Evolutionary conservation across 1,284 basidiomycete genomes (phyloP).

Genomic region (Termitomyces sp.): DNA sequence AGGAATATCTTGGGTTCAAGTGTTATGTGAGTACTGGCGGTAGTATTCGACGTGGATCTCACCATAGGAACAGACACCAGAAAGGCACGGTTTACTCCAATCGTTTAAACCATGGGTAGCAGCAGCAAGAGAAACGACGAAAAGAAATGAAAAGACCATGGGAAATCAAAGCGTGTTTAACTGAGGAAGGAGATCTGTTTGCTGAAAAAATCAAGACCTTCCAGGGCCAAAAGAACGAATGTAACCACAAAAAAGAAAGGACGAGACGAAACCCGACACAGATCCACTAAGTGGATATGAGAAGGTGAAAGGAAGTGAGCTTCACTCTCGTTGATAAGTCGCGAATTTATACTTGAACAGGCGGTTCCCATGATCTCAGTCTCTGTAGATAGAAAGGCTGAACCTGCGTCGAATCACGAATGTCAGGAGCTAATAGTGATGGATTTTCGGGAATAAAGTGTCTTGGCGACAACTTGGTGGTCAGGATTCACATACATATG

Average conservation of each 20-base stretch:
- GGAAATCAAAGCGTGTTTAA: not conserved
- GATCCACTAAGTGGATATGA: not conserved
- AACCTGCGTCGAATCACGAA: too few relatives aligned
- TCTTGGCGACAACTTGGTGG: too few relatives aligned
- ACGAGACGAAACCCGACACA: not conserved
- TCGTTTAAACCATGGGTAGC: conserved; percentile 33
- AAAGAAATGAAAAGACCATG: conserved; percentile 19
- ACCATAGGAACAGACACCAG: conserved; percentile 35
- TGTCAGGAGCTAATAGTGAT: too few relatives aligned
- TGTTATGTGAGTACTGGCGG: not conserved
- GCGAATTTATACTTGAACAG: not conserved
- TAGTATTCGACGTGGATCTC: not conserved
- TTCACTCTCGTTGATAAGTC: not conserved
- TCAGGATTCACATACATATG: too few relatives aligned
- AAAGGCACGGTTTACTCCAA: conserved; percentile 39
- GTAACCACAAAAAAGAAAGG: not conserved
- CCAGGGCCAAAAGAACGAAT: conserved; percentile 15
- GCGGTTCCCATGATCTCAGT: too few relatives aligned
- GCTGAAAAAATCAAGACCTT: conserved; percentile 9
- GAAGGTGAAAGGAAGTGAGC: not conserved
- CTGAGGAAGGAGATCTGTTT: conserved; percentile 3
- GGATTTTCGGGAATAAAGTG: too few relatives aligned
- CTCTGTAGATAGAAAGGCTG: too few relatives aligned
- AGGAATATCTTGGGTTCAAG: conserved; percentile 23
- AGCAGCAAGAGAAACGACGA: conserved; percentile 18